phyloP scores from a whole-genome alignment of 345 rosid genomes.

The Passiflora organensis region DNA sequence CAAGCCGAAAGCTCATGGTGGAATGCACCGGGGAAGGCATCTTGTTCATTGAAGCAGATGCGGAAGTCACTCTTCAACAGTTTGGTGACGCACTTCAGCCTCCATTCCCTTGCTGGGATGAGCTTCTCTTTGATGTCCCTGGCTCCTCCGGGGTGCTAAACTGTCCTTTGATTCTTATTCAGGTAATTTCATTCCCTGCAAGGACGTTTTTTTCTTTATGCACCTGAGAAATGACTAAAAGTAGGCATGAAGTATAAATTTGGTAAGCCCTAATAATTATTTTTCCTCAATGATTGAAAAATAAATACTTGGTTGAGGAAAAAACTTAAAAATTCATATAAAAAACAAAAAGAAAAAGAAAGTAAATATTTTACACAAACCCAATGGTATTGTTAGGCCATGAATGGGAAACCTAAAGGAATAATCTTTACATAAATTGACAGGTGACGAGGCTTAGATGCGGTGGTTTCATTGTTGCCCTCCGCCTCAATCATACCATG shows the following conservation, averaged over 20 bases:
- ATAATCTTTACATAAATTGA: background rate
- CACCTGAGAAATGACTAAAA: too few relatives aligned
- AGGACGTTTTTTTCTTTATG: too few relatives aligned
- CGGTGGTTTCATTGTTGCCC: slow-evolving; percentile 13
- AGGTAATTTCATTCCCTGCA: slow-evolving; percentile 4
- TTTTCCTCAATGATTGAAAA: too few relatives aligned
- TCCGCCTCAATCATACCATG: slow-evolving; percentile 19
- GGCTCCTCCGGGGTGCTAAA: slow-evolving; percentile 16
- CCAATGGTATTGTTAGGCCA: too few relatives aligned
- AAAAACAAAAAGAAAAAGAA: too few relatives aligned
- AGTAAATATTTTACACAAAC: too few relatives aligned
- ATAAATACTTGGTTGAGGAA: too few relatives aligned
- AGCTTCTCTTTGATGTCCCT: slow-evolving; percentile 22
- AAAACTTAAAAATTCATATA: too few relatives aligned
- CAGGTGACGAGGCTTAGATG: slow-evolving; percentile 24
- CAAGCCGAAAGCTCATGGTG: slow-evolving; percentile 16
- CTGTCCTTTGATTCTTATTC: slow-evolving; percentile 17
- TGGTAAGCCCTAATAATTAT: too few relatives aligned
- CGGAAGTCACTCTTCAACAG: slow-evolving; percentile 7
- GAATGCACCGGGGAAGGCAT: slow-evolving; percentile 23
- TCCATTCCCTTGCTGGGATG: slow-evolving; percentile 14
- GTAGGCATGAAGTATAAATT: background rate
- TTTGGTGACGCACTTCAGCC: slow-evolving; percentile 16
- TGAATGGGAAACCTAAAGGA: too few relatives aligned
- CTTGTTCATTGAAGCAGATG: slow-evolving; percentile 21